phyloP scores from a whole-genome alignment of 352 stramenopile genomes.

The Saprolegnia parasitica region DNA sequence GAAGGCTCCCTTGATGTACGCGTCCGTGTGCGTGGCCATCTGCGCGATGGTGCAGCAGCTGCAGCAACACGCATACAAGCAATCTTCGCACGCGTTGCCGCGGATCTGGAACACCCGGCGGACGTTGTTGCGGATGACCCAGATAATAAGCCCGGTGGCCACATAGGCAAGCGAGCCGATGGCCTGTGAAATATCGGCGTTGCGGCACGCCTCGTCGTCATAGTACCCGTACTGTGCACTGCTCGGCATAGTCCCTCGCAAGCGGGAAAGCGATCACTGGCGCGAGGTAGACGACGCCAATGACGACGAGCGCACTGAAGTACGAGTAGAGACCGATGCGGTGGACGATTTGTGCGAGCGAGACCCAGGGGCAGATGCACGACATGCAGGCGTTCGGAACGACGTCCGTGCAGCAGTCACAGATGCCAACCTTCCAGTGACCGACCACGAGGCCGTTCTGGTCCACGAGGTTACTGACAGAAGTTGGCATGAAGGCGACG shows the following conservation, averaged over 20 bases:
- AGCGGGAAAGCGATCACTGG: background rate
- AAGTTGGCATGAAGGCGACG: no score
- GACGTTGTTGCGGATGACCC: background rate
- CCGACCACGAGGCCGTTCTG: conserved; percentile 23
- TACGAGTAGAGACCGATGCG: conserved; percentile 25
- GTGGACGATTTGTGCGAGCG: conserved; percentile 25
- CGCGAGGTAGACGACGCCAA: conserved; percentile 1
- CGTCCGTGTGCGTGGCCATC: conserved; percentile 23
- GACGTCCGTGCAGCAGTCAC: conserved; percentile 16
- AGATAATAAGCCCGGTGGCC: background rate
- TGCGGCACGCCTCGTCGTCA: background rate
- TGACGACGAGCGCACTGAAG: conserved; percentile 6
- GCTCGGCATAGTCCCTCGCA: no score
- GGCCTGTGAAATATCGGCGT: background rate
- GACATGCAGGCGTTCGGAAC: conserved; percentile 23
- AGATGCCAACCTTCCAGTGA: conserved; percentile 16
- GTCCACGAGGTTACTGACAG: no score
- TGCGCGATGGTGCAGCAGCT: conserved; percentile 23
- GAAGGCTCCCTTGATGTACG: background rate
- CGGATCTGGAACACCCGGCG: conserved; percentile 25
- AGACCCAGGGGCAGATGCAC: conserved; percentile 24
- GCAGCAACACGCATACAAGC: conserved; percentile 17
- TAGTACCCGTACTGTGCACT: background rate
- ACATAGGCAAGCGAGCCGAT: background rate
- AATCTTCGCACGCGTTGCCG: conserved; percentile 15